Evolutionary conservation across 1,139 yeast genomes (phyloP).

Genomic region (Scheffersomyces insectosa): DNA sequence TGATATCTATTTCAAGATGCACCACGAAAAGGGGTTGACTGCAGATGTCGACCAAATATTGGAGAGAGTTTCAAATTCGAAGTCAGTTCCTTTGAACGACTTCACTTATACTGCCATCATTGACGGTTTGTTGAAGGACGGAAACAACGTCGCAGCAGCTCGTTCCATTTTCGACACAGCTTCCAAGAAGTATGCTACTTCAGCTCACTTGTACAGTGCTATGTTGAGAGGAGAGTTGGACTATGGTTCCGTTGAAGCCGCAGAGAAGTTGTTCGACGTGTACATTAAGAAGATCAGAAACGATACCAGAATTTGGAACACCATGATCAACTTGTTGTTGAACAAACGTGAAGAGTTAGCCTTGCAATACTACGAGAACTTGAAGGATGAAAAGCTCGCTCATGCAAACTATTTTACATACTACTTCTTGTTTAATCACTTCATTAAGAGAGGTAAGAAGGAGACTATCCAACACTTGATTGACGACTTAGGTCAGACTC

Average conservation of each 20-base stretch:
- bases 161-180: conserved; percentile 45
- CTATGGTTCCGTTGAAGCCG: conserved; percentile 49
- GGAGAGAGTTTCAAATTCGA: conserved; percentile 39
- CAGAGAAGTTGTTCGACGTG: conserved; percentile 48
- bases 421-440: conserved; percentile 53
- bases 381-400: conserved; percentile 24
- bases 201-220: conserved; percentile 52
- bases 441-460: conserved; percentile 30
- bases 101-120: conserved; percentile 56
- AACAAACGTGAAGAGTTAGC: conserved; percentile 41
- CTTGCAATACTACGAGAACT: conserved; percentile 34
- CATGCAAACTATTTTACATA: conserved; percentile 59
- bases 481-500: conserved; percentile 30
- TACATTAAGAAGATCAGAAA: conserved; percentile 32
- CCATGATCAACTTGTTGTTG: conserved; percentile 54
- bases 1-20: conserved; percentile 54
- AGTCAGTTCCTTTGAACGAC: conserved; percentile 45
- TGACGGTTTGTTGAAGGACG: conserved; percentile 54
- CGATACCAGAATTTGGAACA: conserved; percentile 57
- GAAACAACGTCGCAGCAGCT: conserved; percentile 52
- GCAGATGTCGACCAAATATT: conserved; percentile 45
- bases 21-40: conserved; percentile 43
- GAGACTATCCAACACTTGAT: conserved; percentile 39
- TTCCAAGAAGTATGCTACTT: conserved; percentile 33
- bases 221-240: conserved; percentile 60